A percentile compares a stretch with the other conserved stretches of the same genome.
These are phyloP conservation scores for Crepidotus sp. DNA, from an alignment of 1,284 basidiomycete genomes.

Conservation along the genomic window DNA sequence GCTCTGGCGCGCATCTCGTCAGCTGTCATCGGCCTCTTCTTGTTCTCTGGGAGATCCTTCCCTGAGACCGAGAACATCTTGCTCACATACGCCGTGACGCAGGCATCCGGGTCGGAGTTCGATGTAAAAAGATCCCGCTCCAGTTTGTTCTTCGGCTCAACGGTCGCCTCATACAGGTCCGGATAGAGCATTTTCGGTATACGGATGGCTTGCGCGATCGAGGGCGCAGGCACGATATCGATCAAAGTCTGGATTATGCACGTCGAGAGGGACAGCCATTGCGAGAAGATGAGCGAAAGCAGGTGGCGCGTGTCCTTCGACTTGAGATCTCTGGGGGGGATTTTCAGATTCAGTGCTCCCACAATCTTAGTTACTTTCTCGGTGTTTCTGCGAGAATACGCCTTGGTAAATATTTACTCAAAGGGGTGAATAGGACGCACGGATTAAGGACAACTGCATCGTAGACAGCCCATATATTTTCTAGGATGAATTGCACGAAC, in stretches of 20 bases:
- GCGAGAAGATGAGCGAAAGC: conserved; percentile 82
- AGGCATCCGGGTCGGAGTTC: conserved; percentile 48
- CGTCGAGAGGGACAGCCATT: conserved; percentile 94
- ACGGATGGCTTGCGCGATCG: conserved; percentile 72
- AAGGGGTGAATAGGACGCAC: conserved; percentile 47
- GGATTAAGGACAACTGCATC: conserved; percentile 80
- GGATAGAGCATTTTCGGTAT: conserved; percentile 94
- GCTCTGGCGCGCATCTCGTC: conserved; percentile 81
- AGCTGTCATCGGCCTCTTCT: conserved; percentile 68
- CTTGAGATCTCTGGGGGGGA: conserved; percentile 84
- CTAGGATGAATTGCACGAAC: conserved; percentile 96
- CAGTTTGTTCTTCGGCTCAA: conserved; percentile 65
- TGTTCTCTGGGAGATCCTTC: conserved; percentile 81
- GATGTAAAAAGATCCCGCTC: conserved; percentile 80
- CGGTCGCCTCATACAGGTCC: conserved; percentile 48
- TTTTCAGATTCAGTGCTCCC: conserved; percentile 72
- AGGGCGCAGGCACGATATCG: conserved; percentile 85
- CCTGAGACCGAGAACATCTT: conserved; percentile 94
- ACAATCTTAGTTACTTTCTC: conserved; percentile 91
- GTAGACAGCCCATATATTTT: conserved; percentile 97
- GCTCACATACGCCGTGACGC: conserved; percentile 84
- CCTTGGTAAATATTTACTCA: conserved; percentile 57
- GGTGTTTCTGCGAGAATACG: conserved; percentile 57
- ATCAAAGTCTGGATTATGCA: conserved; percentile 90
- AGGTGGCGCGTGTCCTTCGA: conserved; percentile 85